phyloP scores from a whole-genome alignment of 495 filamentous ascomycete genomes.

The Daldinia childiae region DNA sequence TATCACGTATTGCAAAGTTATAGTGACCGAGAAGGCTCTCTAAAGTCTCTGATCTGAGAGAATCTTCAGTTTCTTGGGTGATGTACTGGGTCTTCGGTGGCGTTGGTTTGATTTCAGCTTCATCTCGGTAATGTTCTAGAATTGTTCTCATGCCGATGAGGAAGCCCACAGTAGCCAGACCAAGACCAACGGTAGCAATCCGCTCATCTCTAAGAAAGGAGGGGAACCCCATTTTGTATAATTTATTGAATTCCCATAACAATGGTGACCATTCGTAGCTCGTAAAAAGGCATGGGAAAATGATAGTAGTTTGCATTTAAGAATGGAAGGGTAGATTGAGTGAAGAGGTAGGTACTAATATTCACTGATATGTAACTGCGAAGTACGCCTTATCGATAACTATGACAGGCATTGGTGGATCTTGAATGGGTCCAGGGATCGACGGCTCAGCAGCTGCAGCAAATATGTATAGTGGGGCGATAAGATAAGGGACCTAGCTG shows the following conservation, averaged over 20 bases:
- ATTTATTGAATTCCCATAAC: slow-evolving; percentile 25
- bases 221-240: slow-evolving; percentile 46
- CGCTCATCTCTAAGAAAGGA: slow-evolving; percentile 55
- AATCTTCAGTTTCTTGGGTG: slow-evolving; percentile 68
- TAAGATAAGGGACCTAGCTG: slow-evolving; percentile 24
- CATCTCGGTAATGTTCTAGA: slow-evolving; percentile 58
- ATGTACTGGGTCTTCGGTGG: slow-evolving; percentile 67
- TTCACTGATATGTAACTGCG: too few species aligned
- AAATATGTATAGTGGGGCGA: slow-evolving; percentile 19
- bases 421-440: background rate
- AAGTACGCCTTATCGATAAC: slow-evolving; percentile 11
- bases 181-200: slow-evolving; percentile 53
- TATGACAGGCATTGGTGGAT: background rate
- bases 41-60: slow-evolving; percentile 57
- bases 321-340: background rate
- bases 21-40: slow-evolving; percentile 63
- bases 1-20: slow-evolving; percentile 63
- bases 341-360: too few species aligned
- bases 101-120: slow-evolving; percentile 56
- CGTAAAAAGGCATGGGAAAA: background rate
- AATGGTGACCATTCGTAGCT: slow-evolving; percentile 1
- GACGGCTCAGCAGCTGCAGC: background rate
- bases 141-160: slow-evolving; percentile 50
- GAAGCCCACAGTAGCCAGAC: slow-evolving; percentile 50
- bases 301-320: background rate